A percentile compares a stretch with the other conserved stretches of the same genome.
These are phyloP conservation scores for Xerocomus minutiporus DNA, from an alignment of 1,284 basidiomycete species.

Conservation along the genomic window DNA sequence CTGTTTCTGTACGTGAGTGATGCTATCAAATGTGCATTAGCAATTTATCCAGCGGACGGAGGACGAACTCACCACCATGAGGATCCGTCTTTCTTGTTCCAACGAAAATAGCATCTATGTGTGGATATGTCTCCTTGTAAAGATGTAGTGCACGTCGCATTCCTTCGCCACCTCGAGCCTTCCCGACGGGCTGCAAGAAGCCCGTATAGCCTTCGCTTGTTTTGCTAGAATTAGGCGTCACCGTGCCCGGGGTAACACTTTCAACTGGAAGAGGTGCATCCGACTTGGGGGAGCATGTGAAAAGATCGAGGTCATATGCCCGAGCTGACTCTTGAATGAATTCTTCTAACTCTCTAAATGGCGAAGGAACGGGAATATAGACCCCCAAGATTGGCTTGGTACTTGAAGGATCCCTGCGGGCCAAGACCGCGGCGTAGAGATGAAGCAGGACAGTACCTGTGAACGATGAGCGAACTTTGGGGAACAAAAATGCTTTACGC, in stretches of 20 bases:
- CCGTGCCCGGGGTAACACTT: constrained; percentile 29
- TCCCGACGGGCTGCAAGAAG: constrained; percentile 36
- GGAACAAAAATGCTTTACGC: constrained; percentile 31
- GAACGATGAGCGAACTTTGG: constrained; percentile 4
- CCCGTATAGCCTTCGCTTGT: constrained; percentile 1
- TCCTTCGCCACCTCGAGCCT: constrained; percentile 61
- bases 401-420: constrained; percentile 36
- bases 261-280: constrained; percentile 34
- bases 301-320: constrained; percentile 79
- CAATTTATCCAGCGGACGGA: not conserved
- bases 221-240: constrained; percentile 14
- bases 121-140: constrained; percentile 66
- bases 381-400: constrained; percentile 67
- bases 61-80: constrained; percentile 71
- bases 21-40: constrained; percentile 37
- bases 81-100: constrained; percentile 89
- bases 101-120: constrained; percentile 79
- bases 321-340: constrained; percentile 71
- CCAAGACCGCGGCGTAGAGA: constrained; percentile 74
- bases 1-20: constrained; percentile 68
- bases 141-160: constrained; percentile 80
- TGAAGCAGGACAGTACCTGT: constrained; percentile 92
- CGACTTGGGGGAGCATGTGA: constrained; percentile 47
- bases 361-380: constrained; percentile 88
- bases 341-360: constrained; percentile 79